Evolutionary conservation across 225 moss, liverwort and hornwort species (phyloP), one percentile per base, ranked within the genome.

Genomic region (Antitrichia curtipendula): DNA sequence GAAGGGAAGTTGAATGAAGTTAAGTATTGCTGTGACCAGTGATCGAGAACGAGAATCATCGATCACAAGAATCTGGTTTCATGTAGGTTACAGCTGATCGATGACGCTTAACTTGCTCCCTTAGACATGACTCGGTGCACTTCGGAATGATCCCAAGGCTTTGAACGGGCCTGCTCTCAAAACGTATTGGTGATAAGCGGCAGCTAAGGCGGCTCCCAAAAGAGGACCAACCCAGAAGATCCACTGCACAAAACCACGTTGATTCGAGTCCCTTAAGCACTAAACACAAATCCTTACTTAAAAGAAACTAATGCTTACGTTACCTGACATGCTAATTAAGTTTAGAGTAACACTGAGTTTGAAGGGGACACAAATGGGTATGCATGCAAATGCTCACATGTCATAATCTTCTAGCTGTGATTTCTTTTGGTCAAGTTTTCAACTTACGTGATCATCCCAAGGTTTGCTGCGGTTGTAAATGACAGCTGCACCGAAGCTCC

Each of bases 211-310:
- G n/a, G 94, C 94, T 53, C 94, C 94, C 71, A 94, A 36, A n/a
- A 94, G 4, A 24, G 94, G 94, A 43, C 94, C 94, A 70, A 94
- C 94, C 94, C 94, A 94, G 83, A 92, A 94, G 72, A 94, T 94
- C 94, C 94, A 94, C 94, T 94, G 91, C 91, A 92, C 69, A 65
- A 69, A 66, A 69, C 47, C 58, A 76, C 62, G 74, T 60, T 60
- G 45, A 60, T 47, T n/a, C 6, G 74, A n/a, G 29, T 71, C 43
- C 12, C 57, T 58, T 34, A 43, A 53, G 24, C 32, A 78, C 13
- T n/a, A 6, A 62, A 10, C n/a, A 57, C 4, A 17, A 19, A n/a
- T 8, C 50, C 45, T 62, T 20, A 21, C 28, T 59, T 3, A 61
- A 24, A n/a, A 10, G 8, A 32, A 52, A 14, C 12, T 4, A 25